Base-by-base conservation (phyloP, 148 eudicot species). In the Silene uniflora region DNA sequence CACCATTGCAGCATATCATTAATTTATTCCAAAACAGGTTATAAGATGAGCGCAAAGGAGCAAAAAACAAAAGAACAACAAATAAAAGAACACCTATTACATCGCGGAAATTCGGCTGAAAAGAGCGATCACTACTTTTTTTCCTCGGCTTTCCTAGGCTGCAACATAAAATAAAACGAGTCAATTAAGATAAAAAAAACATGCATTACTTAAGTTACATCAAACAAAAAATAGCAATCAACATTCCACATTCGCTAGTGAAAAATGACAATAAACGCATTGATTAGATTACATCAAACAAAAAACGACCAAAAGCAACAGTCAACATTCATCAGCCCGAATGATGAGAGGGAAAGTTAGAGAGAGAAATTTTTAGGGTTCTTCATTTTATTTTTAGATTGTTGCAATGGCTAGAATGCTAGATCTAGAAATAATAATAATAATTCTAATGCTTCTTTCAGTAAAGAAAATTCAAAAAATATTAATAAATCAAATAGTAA, bases 61-160 rank as follows among this genome's bases (percentile, higher is more conserved):
- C 14, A 1, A 69, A 16, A 23, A 62, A 17, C 22, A 44, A 11
- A 1, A 21, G 13, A 10, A 42, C 6, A 23, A 11, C 27, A 4
- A 39, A 42, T 9, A 14, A 22, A 73, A 22, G 21, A 62, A 24
- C 11, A 79, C 77, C 58, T 35, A 67, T 66, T 25, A 35, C 49
- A 29, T 68, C 24, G 23, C 29, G 18, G 54, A 3, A 10, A 9
- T 49, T 23, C 17, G 10, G 0, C 8, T 3, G 13, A 16, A 21
- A 60, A 5, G 23, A 16, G 56, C 73, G 32, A 44, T 84, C 73
- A 88, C 72, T 85, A 86, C 88, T 83, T 88, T 85, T 86, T 88
- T 23, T 90, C 91, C 76, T 88, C 91, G 24, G 88, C 93, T 86
- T 84, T 90, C 82, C 84, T 82, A 71, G 93, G 89, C 91, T 90